Evolutionary conservation across 2,329 filamentous ascomycete genomes (phyloP).

Genomic region (Trichoderma brevicompactum): DNA sequence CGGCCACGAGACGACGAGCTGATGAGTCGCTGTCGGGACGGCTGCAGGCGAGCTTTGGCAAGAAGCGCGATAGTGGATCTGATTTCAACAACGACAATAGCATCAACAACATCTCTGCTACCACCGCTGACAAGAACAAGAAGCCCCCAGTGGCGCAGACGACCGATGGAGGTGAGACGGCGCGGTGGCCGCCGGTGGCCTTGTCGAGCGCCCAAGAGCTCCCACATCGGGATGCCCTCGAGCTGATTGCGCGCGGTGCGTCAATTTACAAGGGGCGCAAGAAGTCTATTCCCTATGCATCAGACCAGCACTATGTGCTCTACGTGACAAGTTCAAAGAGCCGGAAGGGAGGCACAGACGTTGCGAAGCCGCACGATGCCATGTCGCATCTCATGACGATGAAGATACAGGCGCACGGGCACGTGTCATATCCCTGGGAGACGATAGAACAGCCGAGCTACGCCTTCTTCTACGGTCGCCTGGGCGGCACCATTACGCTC

Average conservation of each 20-base stretch:
- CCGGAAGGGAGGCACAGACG: slow-evolving; percentile 50
- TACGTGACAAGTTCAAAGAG: slow-evolving; percentile 54
- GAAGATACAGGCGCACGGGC: slow-evolving; percentile 49
- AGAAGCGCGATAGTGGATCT: slow-evolving; percentile 6
- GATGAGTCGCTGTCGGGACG: slow-evolving; percentile 23
- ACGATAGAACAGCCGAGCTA: slow-evolving; percentile 76
- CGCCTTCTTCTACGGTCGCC: slow-evolving; percentile 67
- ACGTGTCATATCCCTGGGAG: slow-evolving; percentile 63
- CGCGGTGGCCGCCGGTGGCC: slow-evolving; percentile 62
- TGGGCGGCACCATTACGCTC: slow-evolving; percentile 72
- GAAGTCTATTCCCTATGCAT: slow-evolving; percentile 57
- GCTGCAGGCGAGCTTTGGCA: slow-evolving; percentile 13
- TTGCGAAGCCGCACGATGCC: slow-evolving; percentile 55
- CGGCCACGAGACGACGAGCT: slow-evolving; percentile 22
- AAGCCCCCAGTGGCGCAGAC: neutral
- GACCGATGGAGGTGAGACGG: slow-evolving; percentile 31
- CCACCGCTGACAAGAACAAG: neutral
- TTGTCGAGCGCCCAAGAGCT: slow-evolving; percentile 56
- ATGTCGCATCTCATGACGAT: slow-evolving; percentile 65
- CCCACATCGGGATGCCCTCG: slow-evolving; percentile 57
- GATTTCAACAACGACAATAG: neutral
- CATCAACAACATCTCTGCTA: neutral
- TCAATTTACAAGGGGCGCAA: slow-evolving; percentile 61
- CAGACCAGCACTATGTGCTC: slow-evolving; percentile 60
- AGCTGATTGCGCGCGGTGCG: slow-evolving; percentile 62